phyloP scores from a whole-genome alignment of 257 asterid genomes.

The Craterostigma plantagineum region DNA sequence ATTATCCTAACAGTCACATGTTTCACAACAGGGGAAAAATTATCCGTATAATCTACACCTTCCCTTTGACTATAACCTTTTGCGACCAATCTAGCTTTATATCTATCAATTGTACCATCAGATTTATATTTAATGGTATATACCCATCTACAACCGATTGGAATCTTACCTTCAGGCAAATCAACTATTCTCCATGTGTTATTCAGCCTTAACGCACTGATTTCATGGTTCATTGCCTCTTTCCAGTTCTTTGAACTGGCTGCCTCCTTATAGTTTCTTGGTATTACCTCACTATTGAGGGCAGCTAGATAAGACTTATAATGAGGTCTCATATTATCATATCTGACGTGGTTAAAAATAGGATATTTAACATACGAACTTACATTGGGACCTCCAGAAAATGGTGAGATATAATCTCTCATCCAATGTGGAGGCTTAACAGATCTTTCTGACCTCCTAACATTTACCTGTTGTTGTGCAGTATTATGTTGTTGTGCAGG shows the following conservation, averaged over 20 bases:
- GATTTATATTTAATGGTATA: too few species aligned
- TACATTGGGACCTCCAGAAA: too few species aligned
- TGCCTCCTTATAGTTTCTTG: too few species aligned
- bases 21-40: neutral
- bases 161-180: neutral
- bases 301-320: neutral
- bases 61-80: neutral
- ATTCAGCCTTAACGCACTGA: neutral
- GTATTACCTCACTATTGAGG: neutral
- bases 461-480: too few species aligned
- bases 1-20: too few species aligned
- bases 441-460: too few species aligned
- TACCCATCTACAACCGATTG: neutral
- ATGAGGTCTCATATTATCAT: too few species aligned
- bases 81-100: neutral
- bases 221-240: neutral
- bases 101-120: neutral
- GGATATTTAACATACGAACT: too few species aligned
- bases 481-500: too few species aligned
- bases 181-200: neutral
- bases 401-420: too few species aligned
- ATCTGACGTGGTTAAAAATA: too few species aligned
- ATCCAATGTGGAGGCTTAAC: too few species aligned
- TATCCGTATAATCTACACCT: neutral
- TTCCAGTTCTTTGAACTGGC: neutral